Evolutionary conservation across 495 filamentous ascomycete species (phyloP).

Genomic region (Penicillium robsamsonii): DNA sequence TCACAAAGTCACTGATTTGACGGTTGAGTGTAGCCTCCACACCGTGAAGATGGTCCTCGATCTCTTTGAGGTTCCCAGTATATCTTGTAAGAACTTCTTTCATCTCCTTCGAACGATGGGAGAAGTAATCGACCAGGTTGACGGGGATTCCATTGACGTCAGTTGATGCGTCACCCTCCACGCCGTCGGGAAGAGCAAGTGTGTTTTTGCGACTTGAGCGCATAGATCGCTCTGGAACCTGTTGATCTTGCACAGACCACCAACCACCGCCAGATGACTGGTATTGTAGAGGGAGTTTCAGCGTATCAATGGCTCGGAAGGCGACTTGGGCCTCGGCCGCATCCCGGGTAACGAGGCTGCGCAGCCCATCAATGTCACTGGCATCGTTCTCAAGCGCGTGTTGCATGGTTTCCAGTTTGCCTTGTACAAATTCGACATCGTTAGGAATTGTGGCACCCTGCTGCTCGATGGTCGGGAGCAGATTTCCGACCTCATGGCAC

Average conservation of each 20-base stretch:
- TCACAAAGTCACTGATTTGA: conserved; percentile 66
- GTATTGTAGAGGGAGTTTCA: conserved; percentile 72
- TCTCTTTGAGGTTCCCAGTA: conserved; percentile 68
- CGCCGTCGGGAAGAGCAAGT: conserved; percentile 52
- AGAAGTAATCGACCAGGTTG: conserved; percentile 75
- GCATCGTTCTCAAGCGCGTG: conserved; percentile 70
- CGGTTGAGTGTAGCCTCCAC: conserved; percentile 68
- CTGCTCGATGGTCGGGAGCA: conserved; percentile 58
- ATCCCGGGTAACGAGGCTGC: conserved; percentile 62
- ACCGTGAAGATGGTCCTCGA: conserved; percentile 76
- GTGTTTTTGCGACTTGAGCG: conserved; percentile 46
- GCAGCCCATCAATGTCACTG: conserved; percentile 63
- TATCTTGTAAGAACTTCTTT: conserved; percentile 62
- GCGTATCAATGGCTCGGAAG: conserved; percentile 72
- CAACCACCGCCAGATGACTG: conserved; percentile 51
- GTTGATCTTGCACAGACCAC: conserved; percentile 48
- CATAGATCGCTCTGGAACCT: conserved; percentile 40
- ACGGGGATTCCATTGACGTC: conserved; percentile 44
- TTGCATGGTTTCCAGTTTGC: conserved; percentile 72
- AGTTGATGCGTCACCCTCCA: conserved; percentile 54
- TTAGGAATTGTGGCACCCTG: conserved; percentile 64
- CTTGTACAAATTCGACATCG: conserved; percentile 71
- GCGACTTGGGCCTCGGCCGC: conserved; percentile 68
- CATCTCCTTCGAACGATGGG: conserved; percentile 69
- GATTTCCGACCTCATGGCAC: conserved; percentile 43